Base-by-base conservation (phyloP, 1,284 basidiomycete species). In the Meira miltonrushii region DNA sequence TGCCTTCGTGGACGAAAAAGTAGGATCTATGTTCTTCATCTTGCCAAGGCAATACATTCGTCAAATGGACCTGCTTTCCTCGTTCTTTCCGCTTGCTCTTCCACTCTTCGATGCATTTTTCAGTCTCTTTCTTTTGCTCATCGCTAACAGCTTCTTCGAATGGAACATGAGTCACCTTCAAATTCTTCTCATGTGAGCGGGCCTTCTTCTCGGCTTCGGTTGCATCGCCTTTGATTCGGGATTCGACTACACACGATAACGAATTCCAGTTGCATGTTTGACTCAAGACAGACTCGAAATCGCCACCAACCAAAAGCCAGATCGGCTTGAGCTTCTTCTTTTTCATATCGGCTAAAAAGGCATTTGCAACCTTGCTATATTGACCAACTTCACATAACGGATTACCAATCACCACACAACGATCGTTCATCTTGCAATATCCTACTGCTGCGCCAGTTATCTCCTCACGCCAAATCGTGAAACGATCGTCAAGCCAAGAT, bases 61-160 rank as follows among this genome's bases (percentile, higher is more conserved):
- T 84, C 61, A 84, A 74, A 70, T 85, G 83, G 46, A 85, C 81
- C 75, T 85, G 84, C 49, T 81, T 82, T 17, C 84, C 84, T 4
- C 28, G 28, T 33, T 33, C 28, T 71, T 81, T 82, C 57, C 82
- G 75, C 54, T 73, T 66, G 47, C 69, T 72, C 61, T 79, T 78
- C 83, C 84, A 85, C 33, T 82, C 82, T 58, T 79, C 69, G 63
- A 84, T 82, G 46, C 80, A 71, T 72, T 78, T 67, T 65, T 84
- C 79, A 48, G 81, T 78, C 66, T 79, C 73, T 44, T 68, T 56
- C 56, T 75, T 66, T 43, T 83, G 71, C 11, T 81, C 79, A 4
- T 79, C 76, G n/a, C 81, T 78, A 51, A 82, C 79, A 4, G 39
- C 38, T 52, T 81, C 79, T 25, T 71, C 77, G 23, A 68, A 62